Base-by-base conservation (phyloP, 1,139 yeast species). In the Yamadazyma sp. region DNA sequence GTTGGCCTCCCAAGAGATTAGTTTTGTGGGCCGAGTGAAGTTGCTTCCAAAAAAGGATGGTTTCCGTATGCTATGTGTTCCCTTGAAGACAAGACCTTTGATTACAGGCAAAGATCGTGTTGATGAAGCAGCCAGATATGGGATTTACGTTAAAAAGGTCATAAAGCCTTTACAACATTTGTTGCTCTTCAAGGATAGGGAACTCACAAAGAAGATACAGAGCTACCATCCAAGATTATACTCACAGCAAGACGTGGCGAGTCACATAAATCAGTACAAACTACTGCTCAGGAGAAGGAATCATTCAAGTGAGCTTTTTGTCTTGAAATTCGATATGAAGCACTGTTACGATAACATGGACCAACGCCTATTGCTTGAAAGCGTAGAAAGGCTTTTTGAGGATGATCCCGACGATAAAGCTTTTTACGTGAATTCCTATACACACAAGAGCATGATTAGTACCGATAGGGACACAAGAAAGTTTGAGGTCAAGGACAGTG, bases 271-370 rank as follows among this genome's bases (percentile, higher is more conserved):
- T 9, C 24, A 39, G 1, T 57, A 46, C 34, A 51, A 51, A 45
- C 34, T 41, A 2, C 26, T 28, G 0, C 39, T 70, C 1, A 10
- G 53, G 1, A 12, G 37, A 2, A 44, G 48, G 6, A 43, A 50
- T 28, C 48, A 48, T 28, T 49, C 73, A 1, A 80, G 79, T 0
- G 40, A 50, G 9, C 6, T 83, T 1, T 76, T 66, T 52, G 73
- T 77, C 29, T 66, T 84, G 25, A 87, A 86, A 50, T 85, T 88
- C 53, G 98, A 92, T 55, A 80, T 87, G 53, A 72, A 73, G 40
- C 74, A 82, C 12, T 89, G 97, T 41, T 92, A 82, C 54, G 97
- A 92, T 52, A 76, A 82, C 3, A 67, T 90, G 14, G 82, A 88
- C 6, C 78, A 77, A 32, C 51, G 54, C 0, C 65, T 66, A 39